These are phyloP conservation scores for Penicillium sp. DNA, from an alignment of 2,329 filamentous ascomycete species.

Conservation along the genomic window DNA sequence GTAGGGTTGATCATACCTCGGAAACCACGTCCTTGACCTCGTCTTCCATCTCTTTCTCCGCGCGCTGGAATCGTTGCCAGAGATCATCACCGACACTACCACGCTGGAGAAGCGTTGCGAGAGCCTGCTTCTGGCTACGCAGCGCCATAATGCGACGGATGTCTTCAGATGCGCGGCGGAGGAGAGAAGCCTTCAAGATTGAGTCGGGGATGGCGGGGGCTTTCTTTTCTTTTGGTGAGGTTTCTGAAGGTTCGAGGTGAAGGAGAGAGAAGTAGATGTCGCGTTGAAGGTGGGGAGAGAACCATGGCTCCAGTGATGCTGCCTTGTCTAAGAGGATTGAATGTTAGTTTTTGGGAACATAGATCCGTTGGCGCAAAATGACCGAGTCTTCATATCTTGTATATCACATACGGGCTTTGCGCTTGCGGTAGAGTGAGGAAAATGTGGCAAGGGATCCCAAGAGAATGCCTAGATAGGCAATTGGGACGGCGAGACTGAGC, in stretches of 20 bases:
- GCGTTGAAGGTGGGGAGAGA: conserved; percentile 81
- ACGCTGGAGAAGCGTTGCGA: conserved; percentile 75
- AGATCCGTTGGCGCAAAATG: neutral
- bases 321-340: conserved; percentile 54
- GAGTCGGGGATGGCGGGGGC: conserved; percentile 70
- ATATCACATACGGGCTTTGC: conserved; percentile 68
- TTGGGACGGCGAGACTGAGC: conserved; percentile 78
- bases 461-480: conserved; percentile 85
- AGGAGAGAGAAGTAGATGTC: conserved; percentile 92
- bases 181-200: conserved; percentile 79
- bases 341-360: conserved; percentile 14
- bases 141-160: conserved; percentile 88
- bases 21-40: conserved; percentile 90
- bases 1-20: conserved; percentile 64
- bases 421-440: conserved; percentile 85
- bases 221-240: conserved; percentile 60
- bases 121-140: conserved; percentile 80
- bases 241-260: conserved; percentile 62
- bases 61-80: conserved; percentile 85
- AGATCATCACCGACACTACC: conserved; percentile 94
- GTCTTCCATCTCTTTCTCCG: conserved; percentile 96
- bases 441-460: conserved; percentile 87
- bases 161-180: conserved; percentile 86
- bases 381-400: too few relatives aligned
- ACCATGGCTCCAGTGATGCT: conserved; percentile 89